Evolutionary conservation across 352 stramenopile species (phyloP).

Genomic region (Globisporangium cylindrosporum): DNA sequence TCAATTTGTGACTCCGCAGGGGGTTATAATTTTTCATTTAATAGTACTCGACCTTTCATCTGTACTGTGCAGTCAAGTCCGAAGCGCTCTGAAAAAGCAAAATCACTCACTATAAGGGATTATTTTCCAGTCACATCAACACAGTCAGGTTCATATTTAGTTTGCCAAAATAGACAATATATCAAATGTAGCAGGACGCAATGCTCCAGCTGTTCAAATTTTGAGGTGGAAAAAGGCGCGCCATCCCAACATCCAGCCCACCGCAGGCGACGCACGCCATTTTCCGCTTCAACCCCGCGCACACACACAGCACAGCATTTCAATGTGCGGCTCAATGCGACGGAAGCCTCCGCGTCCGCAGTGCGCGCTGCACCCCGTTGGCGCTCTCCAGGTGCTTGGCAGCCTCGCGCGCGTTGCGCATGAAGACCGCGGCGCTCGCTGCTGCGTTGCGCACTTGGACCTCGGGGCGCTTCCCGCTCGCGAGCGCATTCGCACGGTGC

Average conservation of each 20-base stretch:
- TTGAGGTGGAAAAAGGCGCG: no score
- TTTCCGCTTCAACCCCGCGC: not conserved
- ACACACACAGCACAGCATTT: not conserved
- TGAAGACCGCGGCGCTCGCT: constrained; percentile 13
- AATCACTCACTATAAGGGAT: no score
- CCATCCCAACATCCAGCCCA: not conserved
- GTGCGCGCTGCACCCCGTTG: not conserved
- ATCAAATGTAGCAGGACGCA: no score
- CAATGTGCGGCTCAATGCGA: not conserved
- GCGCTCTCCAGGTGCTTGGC: constrained; percentile 8
- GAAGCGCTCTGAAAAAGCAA: not conserved
- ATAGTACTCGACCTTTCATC: not conserved
- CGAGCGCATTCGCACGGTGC: constrained; percentile 13
- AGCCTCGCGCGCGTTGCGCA: constrained; percentile 6
- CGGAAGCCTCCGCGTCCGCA: not conserved
- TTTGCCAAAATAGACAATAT: no score
- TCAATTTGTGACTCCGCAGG: not conserved
- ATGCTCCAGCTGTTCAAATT: no score
- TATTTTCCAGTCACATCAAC: no score
- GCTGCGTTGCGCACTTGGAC: constrained; percentile 2
- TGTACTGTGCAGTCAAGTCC: not conserved
- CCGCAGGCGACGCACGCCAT: not conserved
- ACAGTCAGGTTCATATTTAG: no score
- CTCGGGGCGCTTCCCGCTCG: constrained; percentile 9
- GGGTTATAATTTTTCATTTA: not conserved